Evolutionary conservation across 75 land plant species (phyloP), one percentile per base, ranked within the genome.

Genomic region (Picea sitchensis): DNA sequence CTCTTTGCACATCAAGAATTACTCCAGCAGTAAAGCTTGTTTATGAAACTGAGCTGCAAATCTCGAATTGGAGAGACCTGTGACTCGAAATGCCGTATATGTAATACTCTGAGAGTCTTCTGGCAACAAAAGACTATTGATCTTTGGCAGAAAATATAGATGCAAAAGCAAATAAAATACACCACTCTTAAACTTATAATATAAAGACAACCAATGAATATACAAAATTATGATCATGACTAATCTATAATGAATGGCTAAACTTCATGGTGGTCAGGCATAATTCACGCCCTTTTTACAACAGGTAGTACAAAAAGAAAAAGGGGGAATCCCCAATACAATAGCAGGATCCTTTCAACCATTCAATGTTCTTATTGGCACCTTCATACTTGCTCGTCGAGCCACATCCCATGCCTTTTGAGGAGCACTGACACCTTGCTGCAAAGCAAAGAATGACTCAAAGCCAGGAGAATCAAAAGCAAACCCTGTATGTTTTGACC

Each of bases 381-480:
- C 51, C 74, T 44, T 83, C 87, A 87, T 87, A 80, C 99, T 95
- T 21, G 99, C 99, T 82, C 99, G 81, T 23, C 94, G 83, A 36
- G 93, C 99, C 57, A 98, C 94, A 80, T 98, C 99, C 96, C 97
- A 98, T 71, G 99, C 84, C 76, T 87, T 92, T 36, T 92, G 98
- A 56, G 99, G 98, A 3, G 87, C 90, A 72, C 77, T 69, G 57
- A 95, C 91, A 57, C 99, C 99, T 32, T 83, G 84, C 80, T 98
- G 99, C 62, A 87, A 78, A 31, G 99, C 99, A 72, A 98, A 98
- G 81, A 98, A 98, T 20, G 99, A 98, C 79, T 98, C 99, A 59
- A 89, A 98, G 1, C 96, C 94, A 17, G 99, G 99, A 6, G 99
- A 98, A 73, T 98, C 99, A 60, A 98, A 98, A 5, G 99, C 98